These are phyloP conservation scores for Hericium erinaceus DNA, from an alignment of 768 basidiomycete species.

Conservation along the genomic window DNA sequence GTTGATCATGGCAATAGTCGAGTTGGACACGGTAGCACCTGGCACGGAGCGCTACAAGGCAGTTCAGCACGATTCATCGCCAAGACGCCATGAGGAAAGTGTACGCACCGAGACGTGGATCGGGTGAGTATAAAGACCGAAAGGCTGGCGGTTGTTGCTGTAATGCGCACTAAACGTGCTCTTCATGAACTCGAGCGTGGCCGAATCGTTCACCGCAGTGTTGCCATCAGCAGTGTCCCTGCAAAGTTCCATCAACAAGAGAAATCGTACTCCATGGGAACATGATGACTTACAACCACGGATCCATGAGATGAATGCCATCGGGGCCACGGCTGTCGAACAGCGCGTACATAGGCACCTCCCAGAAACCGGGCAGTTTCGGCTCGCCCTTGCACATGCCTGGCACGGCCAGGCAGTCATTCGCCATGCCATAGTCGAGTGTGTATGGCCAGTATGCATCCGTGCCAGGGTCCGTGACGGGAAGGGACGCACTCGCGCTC, in stretches of 20 bases:
- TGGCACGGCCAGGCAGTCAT: slow-evolving; percentile 52
- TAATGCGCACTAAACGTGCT: slow-evolving; percentile 68
- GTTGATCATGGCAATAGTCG: slow-evolving; percentile 70
- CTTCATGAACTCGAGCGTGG: slow-evolving; percentile 65
- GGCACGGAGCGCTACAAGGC: slow-evolving; percentile 41
- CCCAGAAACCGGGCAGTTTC: slow-evolving; percentile 72
- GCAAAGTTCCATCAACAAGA: slow-evolving; percentile 17
- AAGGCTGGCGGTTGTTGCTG: slow-evolving; percentile 64
- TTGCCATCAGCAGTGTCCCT: slow-evolving; percentile 45
- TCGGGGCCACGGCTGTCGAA: slow-evolving; percentile 49
- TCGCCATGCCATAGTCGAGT: slow-evolving; percentile 70
- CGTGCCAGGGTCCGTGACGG: slow-evolving; percentile 54
- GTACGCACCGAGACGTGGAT: slow-evolving; percentile 56
- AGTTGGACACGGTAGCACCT: slow-evolving; percentile 39
- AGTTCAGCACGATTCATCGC: not conserved
- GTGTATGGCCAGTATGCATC: slow-evolving; percentile 84
- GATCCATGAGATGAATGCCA: slow-evolving; percentile 73
- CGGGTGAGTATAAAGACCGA: slow-evolving; percentile 77
- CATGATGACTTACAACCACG: slow-evolving; percentile 51
- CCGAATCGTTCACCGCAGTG: slow-evolving; percentile 41
- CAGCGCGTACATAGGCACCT: slow-evolving; percentile 76
- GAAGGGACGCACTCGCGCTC: slow-evolving; percentile 46
- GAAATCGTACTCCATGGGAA: not conserved
- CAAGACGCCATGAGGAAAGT: not conserved
- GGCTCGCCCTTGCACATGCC: slow-evolving; percentile 61